Percentiles rank a stretch among this genome's conserved stretches.
Conservation (phyloP, 768 basidiomycete species). For the Phylloporus arenicola region DNA sequence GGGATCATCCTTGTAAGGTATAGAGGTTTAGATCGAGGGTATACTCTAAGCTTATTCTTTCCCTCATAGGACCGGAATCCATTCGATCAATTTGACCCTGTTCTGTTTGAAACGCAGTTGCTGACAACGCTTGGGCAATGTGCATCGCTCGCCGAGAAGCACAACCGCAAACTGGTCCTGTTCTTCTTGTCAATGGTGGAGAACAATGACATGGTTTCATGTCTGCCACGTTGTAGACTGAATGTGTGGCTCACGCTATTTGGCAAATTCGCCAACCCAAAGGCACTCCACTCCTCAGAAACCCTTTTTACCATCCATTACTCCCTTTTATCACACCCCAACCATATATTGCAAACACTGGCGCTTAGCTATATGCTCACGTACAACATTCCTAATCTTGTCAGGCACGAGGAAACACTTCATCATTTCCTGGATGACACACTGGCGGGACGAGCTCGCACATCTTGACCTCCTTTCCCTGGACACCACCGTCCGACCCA, state of each 20-base stretch:
- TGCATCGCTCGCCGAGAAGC: slow-evolving; percentile 58
- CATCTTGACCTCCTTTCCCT: slow-evolving; percentile 63
- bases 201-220: slow-evolving; percentile 27
- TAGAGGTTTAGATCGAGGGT: slow-evolving; percentile 5
- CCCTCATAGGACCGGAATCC: slow-evolving; percentile 34
- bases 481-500: slow-evolving; percentile 49
- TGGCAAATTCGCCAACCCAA: slow-evolving; percentile 90
- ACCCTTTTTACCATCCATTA: slow-evolving; percentile 62
- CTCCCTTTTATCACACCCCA: slow-evolving; percentile 80
- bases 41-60: background rate
- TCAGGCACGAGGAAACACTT: slow-evolving; percentile 57
- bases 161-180: slow-evolving; percentile 78
- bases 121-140: slow-evolving; percentile 65
- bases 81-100: too few relatives aligned
- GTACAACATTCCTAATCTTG: slow-evolving; percentile 63
- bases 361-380: slow-evolving; percentile 77
- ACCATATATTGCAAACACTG: slow-evolving; percentile 66
- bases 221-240: slow-evolving; percentile 57
- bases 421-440: too few relatives aligned
- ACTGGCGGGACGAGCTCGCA: slow-evolving; percentile 85
- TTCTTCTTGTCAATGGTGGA: slow-evolving; percentile 61
- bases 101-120: slow-evolving; percentile 79
- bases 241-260: slow-evolving; percentile 81
- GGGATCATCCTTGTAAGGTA: slow-evolving; percentile 35
- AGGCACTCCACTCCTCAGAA: slow-evolving; percentile 68